A percentile compares a stretch with the other conserved stretches of the same genome.
Evolutionary conservation across 345 rosid species (phyloP).

Genomic region (Geranium rotundifolium): DNA sequence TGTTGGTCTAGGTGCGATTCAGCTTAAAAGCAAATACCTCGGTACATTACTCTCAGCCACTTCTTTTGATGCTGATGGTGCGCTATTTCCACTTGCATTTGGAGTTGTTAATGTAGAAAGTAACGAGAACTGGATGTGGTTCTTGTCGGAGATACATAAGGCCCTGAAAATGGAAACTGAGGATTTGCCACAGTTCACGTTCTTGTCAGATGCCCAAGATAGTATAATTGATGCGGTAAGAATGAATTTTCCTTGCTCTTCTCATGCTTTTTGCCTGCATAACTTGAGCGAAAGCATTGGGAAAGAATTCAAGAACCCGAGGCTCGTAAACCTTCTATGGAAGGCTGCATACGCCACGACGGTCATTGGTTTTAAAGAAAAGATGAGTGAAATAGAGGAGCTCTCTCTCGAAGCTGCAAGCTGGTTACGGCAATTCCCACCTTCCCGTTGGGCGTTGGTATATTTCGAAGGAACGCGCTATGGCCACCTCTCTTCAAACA

Average conservation of each 20-base stretch:
- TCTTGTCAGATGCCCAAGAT: conserved; percentile 29
- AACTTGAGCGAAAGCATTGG: conserved; percentile 36
- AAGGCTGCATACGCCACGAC: conserved; percentile 48
- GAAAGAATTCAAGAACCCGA: conserved; percentile 41
- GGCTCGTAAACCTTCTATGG: conserved; percentile 39
- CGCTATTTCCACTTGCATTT: conserved; percentile 43
- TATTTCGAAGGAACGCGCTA: conserved; percentile 35
- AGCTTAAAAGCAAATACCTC: conserved; percentile 44
- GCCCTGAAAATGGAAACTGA: conserved; percentile 27
- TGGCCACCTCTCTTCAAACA: conserved; percentile 39
- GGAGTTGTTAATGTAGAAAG: conserved; percentile 42
- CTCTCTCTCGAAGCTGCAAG: conserved; percentile 34
- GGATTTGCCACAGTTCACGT: conserved; percentile 26
- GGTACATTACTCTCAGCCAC: conserved; percentile 43
- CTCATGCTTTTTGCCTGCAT: conserved; percentile 30
- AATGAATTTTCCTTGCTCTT: conserved; percentile 29
- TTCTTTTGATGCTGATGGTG: conserved; percentile 50
- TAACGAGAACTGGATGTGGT: conserved; percentile 47
- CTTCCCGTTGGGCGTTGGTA: conserved; percentile 32
- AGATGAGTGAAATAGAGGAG: conserved; percentile 35
- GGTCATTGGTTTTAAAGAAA: conserved; percentile 29
- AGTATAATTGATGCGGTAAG: conserved; percentile 28
- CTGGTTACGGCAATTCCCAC: conserved; percentile 41
- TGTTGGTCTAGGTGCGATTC: conserved; percentile 34
- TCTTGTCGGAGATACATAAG: conserved; percentile 44